Percentiles rank a stretch among this genome's conserved stretches.
Conservation (phyloP, 2,329 filamentous ascomycete species). For the Sphaerostilbella broomeana region DNA sequence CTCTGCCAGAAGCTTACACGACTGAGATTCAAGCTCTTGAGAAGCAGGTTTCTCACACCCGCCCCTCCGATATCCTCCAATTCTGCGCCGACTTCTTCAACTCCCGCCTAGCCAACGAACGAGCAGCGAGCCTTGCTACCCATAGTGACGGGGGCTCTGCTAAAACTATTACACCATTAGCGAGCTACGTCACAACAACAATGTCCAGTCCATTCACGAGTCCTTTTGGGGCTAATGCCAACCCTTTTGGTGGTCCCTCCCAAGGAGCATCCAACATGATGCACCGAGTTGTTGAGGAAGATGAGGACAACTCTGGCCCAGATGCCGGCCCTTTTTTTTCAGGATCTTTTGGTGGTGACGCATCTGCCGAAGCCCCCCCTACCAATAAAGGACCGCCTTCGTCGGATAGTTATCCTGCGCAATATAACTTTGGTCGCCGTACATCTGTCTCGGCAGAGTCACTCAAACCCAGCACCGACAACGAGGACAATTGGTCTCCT, state of each 20-base stretch:
- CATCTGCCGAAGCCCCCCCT: constrained; percentile 39
- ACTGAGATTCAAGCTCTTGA: constrained; percentile 58
- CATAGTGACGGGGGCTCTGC: constrained; percentile 8
- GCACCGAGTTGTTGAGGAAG: constrained; percentile 67
- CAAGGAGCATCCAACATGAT: constrained; percentile 33
- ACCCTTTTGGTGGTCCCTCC: constrained; percentile 59
- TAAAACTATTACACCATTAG: neutral
- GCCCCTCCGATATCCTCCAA: constrained; percentile 59
- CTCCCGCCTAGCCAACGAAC: constrained; percentile 58
- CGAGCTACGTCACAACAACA: constrained; percentile 23
- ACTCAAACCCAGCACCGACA: constrained; percentile 77
- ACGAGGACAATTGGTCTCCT: constrained; percentile 83
- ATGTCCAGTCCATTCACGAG: constrained; percentile 79
- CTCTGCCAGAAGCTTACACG: constrained; percentile 49
- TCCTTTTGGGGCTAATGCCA: constrained; percentile 58
- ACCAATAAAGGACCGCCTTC: constrained; percentile 45
- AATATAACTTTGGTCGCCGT: constrained; percentile 89
- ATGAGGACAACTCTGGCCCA: constrained; percentile 66
- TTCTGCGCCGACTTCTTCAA: constrained; percentile 65
- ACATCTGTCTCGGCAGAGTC: constrained; percentile 97
- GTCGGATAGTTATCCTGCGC: constrained; percentile 70
- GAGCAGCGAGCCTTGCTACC: constrained; percentile 28
- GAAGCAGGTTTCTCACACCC: constrained; percentile 50
- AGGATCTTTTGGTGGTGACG: constrained; percentile 48
- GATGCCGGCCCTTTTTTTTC: constrained; percentile 48